Evolutionary conservation across 1,284 basidiomycete species (phyloP).

Genomic region (Sporisorium graminicola): DNA sequence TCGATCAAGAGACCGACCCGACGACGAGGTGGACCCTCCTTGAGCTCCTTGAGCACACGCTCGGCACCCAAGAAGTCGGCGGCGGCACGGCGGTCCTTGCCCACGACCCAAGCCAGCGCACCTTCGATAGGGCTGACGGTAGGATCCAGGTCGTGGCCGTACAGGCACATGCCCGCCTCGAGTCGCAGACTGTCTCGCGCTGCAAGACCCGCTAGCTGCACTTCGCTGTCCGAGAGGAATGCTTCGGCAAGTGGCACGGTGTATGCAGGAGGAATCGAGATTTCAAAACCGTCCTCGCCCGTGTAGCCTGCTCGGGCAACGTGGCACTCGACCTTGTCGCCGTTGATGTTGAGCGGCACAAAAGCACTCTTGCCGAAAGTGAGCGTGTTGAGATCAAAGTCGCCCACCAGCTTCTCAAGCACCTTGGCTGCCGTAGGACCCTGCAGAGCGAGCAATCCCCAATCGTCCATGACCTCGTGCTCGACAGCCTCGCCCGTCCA

Average conservation of each 20-base stretch:
- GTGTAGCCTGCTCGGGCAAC: conserved; percentile 98
- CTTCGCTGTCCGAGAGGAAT: conserved; percentile 75
- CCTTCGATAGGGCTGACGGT: conserved; percentile 85
- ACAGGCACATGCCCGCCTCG: conserved; percentile 98
- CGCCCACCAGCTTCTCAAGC: conserved; percentile 75
- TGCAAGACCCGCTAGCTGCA: conserved; percentile 89
- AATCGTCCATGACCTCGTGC: conserved; percentile 83
- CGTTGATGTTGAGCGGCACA: conserved; percentile 73
- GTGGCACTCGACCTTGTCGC: conserved; percentile 74
- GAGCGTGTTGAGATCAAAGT: conserved; percentile 74
- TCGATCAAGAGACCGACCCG: conserved; percentile 84
- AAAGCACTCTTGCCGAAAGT: conserved; percentile 67
- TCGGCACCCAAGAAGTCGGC: conserved; percentile 85
- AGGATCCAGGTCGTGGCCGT: conserved; percentile 93
- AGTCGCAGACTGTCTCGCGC: conserved; percentile 92
- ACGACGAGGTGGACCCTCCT: conserved; percentile 79
- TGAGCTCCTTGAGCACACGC: conserved; percentile 82
- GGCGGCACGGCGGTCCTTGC: conserved; percentile 82
- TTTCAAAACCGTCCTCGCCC: conserved; percentile 98
- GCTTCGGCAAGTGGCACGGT: conserved; percentile 80
- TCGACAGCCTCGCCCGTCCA: conserved; percentile 75
- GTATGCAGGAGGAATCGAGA: conserved; percentile 86
- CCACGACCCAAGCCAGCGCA: conserved; percentile 90
- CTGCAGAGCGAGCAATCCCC: conserved; percentile 91
- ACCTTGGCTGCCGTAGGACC: conserved; percentile 86